These are phyloP conservation scores for Hypoxylon sp. DNA, from an alignment of 2,329 filamentous ascomycete species.

Conservation along the genomic window DNA sequence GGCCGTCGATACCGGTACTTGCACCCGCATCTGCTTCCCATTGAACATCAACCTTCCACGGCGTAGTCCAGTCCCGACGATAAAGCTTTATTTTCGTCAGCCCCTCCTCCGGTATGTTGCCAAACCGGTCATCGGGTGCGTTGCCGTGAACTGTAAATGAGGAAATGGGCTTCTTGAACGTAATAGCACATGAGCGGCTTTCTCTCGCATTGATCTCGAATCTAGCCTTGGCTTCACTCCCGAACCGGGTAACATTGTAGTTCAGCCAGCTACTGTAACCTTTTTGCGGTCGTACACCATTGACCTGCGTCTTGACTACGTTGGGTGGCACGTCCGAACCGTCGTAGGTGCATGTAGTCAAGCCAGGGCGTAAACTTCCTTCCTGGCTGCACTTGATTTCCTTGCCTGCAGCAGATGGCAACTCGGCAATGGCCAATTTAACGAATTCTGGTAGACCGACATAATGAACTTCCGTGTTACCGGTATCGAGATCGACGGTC, in stretches of 20 bases:
- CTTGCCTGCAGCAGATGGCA: slow-evolving; percentile 80
- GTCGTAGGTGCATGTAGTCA: slow-evolving; percentile 79
- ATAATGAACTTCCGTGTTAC: slow-evolving; percentile 78
- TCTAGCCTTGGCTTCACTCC: slow-evolving; percentile 64
- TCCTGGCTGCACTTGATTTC: slow-evolving; percentile 65
- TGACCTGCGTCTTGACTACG: slow-evolving; percentile 66
- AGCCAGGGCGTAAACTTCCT: slow-evolving; percentile 62
- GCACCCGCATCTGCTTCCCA: slow-evolving; percentile 65
- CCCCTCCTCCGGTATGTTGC: slow-evolving; percentile 73
- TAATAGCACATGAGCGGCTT: slow-evolving; percentile 82
- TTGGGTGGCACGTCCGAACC: slow-evolving; percentile 73
- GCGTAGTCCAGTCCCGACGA: slow-evolving; percentile 82
- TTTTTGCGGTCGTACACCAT: slow-evolving; percentile 59
- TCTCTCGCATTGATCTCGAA: slow-evolving; percentile 80
- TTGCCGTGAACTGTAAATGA: slow-evolving; percentile 73
- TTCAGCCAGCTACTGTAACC: slow-evolving; percentile 73
- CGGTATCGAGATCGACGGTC: slow-evolving; percentile 80
- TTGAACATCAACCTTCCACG: slow-evolving; percentile 81
- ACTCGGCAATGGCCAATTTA: slow-evolving; percentile 72
- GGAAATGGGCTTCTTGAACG: slow-evolving; percentile 77
- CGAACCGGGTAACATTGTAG: slow-evolving; percentile 68
- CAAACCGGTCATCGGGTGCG: slow-evolving; percentile 74
- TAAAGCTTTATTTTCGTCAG: slow-evolving; percentile 81
- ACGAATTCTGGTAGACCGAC: slow-evolving; percentile 78
- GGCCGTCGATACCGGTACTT: slow-evolving; percentile 68